Conservation (phyloP, 768 basidiomycete species). For the Hemileccinum rubropunctum region DNA sequence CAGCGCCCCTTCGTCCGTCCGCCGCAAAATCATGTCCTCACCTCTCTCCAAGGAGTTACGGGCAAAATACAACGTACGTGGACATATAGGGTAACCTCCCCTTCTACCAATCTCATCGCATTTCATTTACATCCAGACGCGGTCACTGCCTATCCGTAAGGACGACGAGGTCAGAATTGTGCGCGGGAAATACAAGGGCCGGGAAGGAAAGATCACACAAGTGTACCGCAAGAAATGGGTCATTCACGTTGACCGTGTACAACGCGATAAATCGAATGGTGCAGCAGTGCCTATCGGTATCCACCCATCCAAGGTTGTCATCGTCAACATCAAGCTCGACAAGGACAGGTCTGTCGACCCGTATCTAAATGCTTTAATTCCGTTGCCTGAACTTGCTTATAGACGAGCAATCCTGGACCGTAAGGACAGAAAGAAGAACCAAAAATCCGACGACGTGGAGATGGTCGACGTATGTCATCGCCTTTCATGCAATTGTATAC, state of each 20-base stretch:
- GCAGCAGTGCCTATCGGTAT: slow-evolving; percentile 91
- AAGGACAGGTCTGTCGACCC: slow-evolving; percentile 66
- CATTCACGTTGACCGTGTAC: slow-evolving; percentile 96
- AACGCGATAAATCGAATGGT: slow-evolving; percentile 96
- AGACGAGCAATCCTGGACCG: slow-evolving; percentile 86
- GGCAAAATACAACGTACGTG: slow-evolving; percentile 82
- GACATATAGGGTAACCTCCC: not conserved
- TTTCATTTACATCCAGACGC: slow-evolving; percentile 48
- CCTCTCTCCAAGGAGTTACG: slow-evolving; percentile 94
- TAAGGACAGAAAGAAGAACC: slow-evolving; percentile 73
- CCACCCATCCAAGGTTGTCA: slow-evolving; percentile 95
- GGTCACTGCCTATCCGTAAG: slow-evolving; percentile 93
- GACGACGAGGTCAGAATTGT: slow-evolving; percentile 98
- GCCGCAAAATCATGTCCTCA: slow-evolving; percentile 98
- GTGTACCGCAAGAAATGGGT: slow-evolving; percentile 99
- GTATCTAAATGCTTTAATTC: not conserved
- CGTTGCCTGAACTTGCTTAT: slow-evolving; percentile 6
- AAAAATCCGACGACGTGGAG: slow-evolving; percentile 63
- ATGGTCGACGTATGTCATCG: slow-evolving; percentile 68
- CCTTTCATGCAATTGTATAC: slow-evolving; percentile 8
- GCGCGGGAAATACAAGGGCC: slow-evolving; percentile 96
- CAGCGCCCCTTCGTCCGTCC: slow-evolving; percentile 88
- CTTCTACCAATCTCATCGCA: not conserved
- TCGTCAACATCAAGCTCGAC: slow-evolving; percentile 89
- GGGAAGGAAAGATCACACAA: slow-evolving; percentile 97